Evolutionary conservation across 345 rosid genomes (phyloP).

Genomic region (Trapa bicornis): DNA sequence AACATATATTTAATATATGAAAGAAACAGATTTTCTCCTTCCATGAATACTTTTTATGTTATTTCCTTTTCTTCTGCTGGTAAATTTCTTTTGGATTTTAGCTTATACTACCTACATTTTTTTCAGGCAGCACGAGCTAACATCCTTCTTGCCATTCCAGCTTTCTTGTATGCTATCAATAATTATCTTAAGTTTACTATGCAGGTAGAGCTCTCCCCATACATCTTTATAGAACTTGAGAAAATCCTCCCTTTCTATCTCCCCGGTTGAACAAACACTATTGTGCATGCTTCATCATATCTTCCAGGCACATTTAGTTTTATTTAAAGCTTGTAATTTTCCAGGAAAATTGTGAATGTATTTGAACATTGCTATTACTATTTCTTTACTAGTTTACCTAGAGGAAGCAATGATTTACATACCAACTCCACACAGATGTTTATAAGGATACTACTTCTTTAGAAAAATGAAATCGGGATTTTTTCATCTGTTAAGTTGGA

Average conservation of each 20-base stretch:
- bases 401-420: neutral
- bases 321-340: no score
- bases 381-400: neutral
- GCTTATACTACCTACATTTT: conserved; percentile 8
- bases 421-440: neutral
- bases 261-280: no score
- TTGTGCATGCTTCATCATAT: no score
- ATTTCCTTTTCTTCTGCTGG: no score
- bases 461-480: neutral
- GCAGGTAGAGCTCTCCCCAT: conserved; percentile 44
- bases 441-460: neutral
- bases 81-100: neutral
- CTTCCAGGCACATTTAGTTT: no score
- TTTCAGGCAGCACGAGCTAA: conserved; percentile 92
- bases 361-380: no score
- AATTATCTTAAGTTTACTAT: conserved; percentile 88
- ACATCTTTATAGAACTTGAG: no score
- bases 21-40: no score
- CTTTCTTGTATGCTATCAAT: conserved; percentile 78
- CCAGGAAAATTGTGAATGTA: no score
- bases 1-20: no score
- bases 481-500: neutral
- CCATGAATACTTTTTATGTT: neutral
- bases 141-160: conserved; percentile 89
- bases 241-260: no score